A percentile compares a stretch with the other conserved stretches of the same genome.
These are phyloP conservation scores for Rhynchospora breviuscula DNA, from an alignment of 176 grass and related monocot genomes.

Conservation along the genomic window DNA sequence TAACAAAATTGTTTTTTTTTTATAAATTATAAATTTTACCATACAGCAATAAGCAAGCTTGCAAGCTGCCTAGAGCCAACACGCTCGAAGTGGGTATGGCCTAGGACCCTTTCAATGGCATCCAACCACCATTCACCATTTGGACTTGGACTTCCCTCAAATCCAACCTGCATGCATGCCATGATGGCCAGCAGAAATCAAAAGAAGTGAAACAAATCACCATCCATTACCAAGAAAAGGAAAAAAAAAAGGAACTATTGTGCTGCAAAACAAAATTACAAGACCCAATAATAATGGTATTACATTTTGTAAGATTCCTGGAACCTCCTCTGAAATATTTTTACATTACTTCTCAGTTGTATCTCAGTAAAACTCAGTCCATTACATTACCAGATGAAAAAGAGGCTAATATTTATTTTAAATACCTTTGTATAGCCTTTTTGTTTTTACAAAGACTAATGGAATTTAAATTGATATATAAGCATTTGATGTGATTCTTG, in stretches of 20 bases:
- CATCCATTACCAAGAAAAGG: neutral
- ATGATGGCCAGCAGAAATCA: slow-evolving; percentile 30
- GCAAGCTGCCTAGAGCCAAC: slow-evolving; percentile 83
- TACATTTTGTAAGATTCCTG: neutral
- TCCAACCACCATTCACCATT: slow-evolving; percentile 97
- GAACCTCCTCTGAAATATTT: neutral
- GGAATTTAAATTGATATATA: neutral
- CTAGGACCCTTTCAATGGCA: slow-evolving; percentile 60
- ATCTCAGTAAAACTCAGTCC: neutral
- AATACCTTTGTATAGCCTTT: neutral
- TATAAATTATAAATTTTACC: slow-evolving; percentile 40
- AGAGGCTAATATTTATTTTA: neutral
- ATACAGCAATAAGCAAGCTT: slow-evolving; percentile 79
- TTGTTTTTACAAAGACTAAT: neutral
- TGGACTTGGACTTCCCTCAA: slow-evolving; percentile 83
- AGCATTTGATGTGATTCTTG: neutral
- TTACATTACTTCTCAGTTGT: too few relatives aligned
- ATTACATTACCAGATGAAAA: neutral
- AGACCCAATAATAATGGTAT: neutral
- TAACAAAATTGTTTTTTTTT: neutral
- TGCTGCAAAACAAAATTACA: neutral
- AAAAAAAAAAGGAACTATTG: neutral
- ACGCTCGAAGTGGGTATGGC: slow-evolving; percentile 48
- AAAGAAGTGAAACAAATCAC: neutral
- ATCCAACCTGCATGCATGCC: slow-evolving; percentile 55